phyloP scores from a whole-genome alignment of 2,329 filamentous ascomycete genomes.

The Aquanectria penicillioides region DNA sequence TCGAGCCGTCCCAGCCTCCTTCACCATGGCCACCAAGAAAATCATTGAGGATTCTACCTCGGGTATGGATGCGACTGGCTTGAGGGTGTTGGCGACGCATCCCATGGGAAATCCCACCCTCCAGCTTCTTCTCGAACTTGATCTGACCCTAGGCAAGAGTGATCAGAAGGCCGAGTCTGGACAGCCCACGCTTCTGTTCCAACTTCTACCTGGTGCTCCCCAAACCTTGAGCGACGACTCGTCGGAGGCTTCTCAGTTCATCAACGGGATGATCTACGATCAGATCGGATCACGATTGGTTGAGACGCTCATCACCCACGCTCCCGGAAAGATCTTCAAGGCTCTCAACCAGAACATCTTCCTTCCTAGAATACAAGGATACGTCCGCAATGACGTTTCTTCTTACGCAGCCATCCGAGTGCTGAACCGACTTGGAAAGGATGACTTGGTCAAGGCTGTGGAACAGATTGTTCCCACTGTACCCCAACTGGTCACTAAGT shows the following conservation, averaged over 20 bases:
- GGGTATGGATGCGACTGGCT: conserved; percentile 79
- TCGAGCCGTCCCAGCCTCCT: conserved; percentile 79
- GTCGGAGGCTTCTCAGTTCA: conserved; percentile 78
- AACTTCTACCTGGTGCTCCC: conserved; percentile 80
- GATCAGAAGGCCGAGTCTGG: conserved; percentile 49
- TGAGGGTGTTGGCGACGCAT: conserved; percentile 86
- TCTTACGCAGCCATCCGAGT: conserved; percentile 87
- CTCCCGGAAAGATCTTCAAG: conserved; percentile 92
- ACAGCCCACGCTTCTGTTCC: conserved; percentile 71
- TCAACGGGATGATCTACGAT: conserved; percentile 90
- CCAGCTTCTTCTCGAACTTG: conserved; percentile 89
- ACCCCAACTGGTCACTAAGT: conserved; percentile 76
- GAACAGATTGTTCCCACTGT: conserved; percentile 78
- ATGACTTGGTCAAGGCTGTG: conserved; percentile 81
- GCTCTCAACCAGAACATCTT: conserved; percentile 83
- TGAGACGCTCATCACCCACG: conserved; percentile 83
- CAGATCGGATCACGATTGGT: conserved; percentile 88
- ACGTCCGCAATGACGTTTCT: conserved; percentile 90
- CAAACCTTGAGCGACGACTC: conserved; percentile 76
- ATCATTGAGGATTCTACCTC: conserved; percentile 82
- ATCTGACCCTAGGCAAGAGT: conserved; percentile 77
- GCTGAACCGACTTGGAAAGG: conserved; percentile 84
- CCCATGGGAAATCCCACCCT: conserved; percentile 91
- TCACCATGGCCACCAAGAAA: conserved; percentile 80
- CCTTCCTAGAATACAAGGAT: conserved; percentile 79